Evolutionary conservation across 2,329 filamentous ascomycete genomes (phyloP).

Genomic region (Pyricularia pennisetigena): DNA sequence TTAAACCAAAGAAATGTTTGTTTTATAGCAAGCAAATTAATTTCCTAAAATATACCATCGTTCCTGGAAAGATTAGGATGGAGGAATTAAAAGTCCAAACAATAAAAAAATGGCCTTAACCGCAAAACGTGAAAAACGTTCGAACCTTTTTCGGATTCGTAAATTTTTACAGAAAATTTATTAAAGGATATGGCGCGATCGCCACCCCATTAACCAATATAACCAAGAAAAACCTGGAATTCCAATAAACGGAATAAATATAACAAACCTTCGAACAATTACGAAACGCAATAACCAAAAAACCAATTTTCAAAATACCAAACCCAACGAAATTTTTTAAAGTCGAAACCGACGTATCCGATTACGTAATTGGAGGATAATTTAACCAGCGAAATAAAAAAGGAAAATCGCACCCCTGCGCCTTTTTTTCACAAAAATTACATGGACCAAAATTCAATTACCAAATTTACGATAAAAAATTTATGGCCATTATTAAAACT

Average conservation of each 20-base stretch:
- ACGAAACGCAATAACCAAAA: no score
- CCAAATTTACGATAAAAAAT: constrained; percentile 16
- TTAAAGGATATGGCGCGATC: constrained; percentile 15
- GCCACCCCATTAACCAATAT: constrained; percentile 13
- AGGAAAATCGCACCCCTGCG: not conserved
- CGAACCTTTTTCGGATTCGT: constrained; percentile 18
- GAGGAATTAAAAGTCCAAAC: not conserved
- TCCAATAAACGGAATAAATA: no score
- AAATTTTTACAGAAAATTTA: constrained; percentile 23
- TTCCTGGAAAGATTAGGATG: not conserved
- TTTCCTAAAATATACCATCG: no score
- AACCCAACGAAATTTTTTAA: constrained; percentile 8
- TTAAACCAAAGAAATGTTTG: no score
- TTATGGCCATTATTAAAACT: constrained; percentile 10
- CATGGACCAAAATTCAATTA: no score
- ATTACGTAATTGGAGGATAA: constrained; percentile 10
- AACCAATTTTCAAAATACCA: no score
- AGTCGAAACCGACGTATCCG: constrained; percentile 13
- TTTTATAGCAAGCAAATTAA: no score
- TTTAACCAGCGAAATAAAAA: constrained; percentile 5
- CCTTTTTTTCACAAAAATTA: constrained; percentile 12
- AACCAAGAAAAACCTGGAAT: constrained; percentile 11
- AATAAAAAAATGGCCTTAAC: not conserved
- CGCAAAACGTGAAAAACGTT: constrained; percentile 11
- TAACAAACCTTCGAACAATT: no score